Conservation (phyloP, 1,284 basidiomycete genomes). For the Sphaerobolus stellatus region DNA sequence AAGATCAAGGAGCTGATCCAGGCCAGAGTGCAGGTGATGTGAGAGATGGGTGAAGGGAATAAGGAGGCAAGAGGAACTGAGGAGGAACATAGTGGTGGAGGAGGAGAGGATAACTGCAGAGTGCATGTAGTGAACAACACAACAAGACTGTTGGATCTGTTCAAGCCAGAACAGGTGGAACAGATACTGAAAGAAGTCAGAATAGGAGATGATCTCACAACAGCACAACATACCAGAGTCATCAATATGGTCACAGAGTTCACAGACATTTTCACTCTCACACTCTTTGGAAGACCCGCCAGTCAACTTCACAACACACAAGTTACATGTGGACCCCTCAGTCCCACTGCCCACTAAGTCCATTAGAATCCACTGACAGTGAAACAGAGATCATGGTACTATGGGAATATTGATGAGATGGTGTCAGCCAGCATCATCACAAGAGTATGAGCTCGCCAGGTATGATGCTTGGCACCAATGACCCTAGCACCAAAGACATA, state of each 20-base stretch:
- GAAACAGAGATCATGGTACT: slow-evolving; percentile 12
- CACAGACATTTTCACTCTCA: slow-evolving; percentile 17
- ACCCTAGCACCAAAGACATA: slow-evolving; percentile 18
- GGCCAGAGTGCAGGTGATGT: no score
- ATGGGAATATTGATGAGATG: slow-evolving; percentile 15
- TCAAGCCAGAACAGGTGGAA: slow-evolving; percentile 8
- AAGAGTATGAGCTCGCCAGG: slow-evolving; percentile 10
- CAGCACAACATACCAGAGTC: slow-evolving; percentile 10
- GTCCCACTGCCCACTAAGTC: slow-evolving; percentile 8
- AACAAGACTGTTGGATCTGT: no score
- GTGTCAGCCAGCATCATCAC: slow-evolving; percentile 13
- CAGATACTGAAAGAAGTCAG: slow-evolving; percentile 13
- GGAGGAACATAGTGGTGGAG: no score
- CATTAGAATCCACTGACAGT: slow-evolving; percentile 16
- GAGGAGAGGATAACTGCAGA: no score
- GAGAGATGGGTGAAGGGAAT: no score
- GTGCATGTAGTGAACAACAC: no score
- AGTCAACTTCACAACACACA: slow-evolving; percentile 15
- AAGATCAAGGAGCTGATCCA: no score
- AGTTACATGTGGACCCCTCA: slow-evolving; percentile 12
- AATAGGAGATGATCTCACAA: slow-evolving; percentile 15
- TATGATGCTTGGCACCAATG: slow-evolving; percentile 13
- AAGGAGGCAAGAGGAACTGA: no score
- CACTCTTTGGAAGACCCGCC: slow-evolving; percentile 14
- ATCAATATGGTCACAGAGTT: slow-evolving; percentile 12